Base-by-base conservation (phyloP, 2,329 filamentous ascomycete species). In the Botrytis cinerea region DNA sequence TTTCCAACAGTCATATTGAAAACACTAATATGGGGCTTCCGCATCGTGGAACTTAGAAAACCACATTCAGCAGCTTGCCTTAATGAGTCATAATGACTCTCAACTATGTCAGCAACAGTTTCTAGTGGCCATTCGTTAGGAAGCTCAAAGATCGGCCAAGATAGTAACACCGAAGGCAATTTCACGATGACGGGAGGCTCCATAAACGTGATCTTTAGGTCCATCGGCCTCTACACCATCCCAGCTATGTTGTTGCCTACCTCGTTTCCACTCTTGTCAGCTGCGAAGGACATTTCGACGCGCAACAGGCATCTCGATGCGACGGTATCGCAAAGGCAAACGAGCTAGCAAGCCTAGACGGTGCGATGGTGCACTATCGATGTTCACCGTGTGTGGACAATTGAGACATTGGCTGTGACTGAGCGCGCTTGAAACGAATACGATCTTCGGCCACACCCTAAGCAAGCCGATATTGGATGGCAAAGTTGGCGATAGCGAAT, bases 281-380 rank as follows among this genome's bases (percentile, higher is more conserved):
- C 48, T 43, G 18, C 9, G 9, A 57, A 14, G 35, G 40, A n/a
- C n/a, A 35, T 35, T 35, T 68, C 35, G 28, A 43, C 66, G 46
- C 46, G 54, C 18, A 14, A 20, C 40, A 51, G 54, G 66, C 48
- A 57, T 43, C 38, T 43, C 35, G n/a, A 43, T 16, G 25, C n/a
- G 25, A 68, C 6, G 3, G 48, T 57, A 43, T n/a, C 38, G 66
- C 48, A 57, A 54, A 68, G 48, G 66, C 48, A 16, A 68, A 68
- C 66, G 0, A 14, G 38, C 66, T 68, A 38, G 63, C 63, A 51
- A 51, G 32, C 14, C 18, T 3, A 22, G n/a, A 32, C 40, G 18
- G 64, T 57, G n/a, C 25, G n/a, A 57, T 40, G 66, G 32, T 57
- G 35, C 48, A 38, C n/a, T 32, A 68, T 32, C n/a, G 35, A 57